Conservation (phyloP, 805 yeast species). For the Candida hungchunana region DNA sequence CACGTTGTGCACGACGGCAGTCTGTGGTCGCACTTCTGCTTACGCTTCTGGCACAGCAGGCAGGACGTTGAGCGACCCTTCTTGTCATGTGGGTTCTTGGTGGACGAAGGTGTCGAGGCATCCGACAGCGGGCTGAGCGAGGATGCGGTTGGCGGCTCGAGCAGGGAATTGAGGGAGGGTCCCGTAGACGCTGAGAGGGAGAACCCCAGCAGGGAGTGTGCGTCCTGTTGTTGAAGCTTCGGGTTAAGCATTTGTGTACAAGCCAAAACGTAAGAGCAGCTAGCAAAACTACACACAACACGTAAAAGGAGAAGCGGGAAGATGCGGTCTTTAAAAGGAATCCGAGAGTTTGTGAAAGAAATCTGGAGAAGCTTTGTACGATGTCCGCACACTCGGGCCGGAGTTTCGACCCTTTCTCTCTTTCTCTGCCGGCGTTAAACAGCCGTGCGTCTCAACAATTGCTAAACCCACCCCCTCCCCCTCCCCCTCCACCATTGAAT, state of each 20-base stretch:
- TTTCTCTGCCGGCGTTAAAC: too few relatives aligned
- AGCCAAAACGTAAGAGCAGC: neutral
- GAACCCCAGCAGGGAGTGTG: constrained; percentile 8
- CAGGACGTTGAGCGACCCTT: constrained; percentile 57
- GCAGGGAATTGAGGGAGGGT: too few relatives aligned
- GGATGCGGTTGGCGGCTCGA: neutral
- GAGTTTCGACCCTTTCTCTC: constrained; percentile 13
- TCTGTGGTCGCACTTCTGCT: constrained; percentile 63
- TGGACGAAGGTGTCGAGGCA: constrained; percentile 3
- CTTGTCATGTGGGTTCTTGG: constrained; percentile 25
- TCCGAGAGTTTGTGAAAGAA: constrained; percentile 7
- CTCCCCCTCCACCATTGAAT: too few relatives aligned
- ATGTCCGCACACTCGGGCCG: constrained; percentile 12
- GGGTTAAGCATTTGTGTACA: constrained; percentile 1
- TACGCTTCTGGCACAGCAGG: constrained; percentile 50
- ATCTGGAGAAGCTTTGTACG: constrained; percentile 15
- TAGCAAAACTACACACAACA: neutral
- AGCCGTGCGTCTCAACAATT: too few relatives aligned
- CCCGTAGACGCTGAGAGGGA: constrained; percentile 6
- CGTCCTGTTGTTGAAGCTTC: constrained; percentile 5
- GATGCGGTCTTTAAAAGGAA: constrained; percentile 7
- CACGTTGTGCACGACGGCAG: constrained; percentile 64
- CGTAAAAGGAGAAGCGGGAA: neutral
- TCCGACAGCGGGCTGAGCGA: neutral
- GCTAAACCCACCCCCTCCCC: too few relatives aligned